A percentile compares a stretch with the other conserved stretches of the same genome.
These are phyloP conservation scores for Perkinsus marinus DNA, from an alignment of 169 alveolate genomes.

Conservation along the genomic window DNA sequence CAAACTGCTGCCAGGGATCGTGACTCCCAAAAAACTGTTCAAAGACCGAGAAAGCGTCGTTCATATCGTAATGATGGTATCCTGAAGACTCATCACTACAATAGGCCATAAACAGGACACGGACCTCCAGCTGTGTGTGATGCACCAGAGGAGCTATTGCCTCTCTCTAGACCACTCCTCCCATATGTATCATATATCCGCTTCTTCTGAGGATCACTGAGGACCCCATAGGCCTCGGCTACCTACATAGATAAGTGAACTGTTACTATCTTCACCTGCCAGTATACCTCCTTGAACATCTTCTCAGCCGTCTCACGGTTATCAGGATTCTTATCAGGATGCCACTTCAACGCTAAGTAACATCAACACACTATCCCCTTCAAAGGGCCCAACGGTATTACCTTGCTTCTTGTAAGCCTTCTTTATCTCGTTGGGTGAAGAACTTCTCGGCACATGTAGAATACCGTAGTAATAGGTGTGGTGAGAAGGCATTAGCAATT, in stretches of 20 bases:
- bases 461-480: conserved; percentile 31
- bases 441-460: conserved; percentile 42
- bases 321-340: neutral
- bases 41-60: neutral
- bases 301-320: neutral
- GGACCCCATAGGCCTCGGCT: conserved; percentile 38
- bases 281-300: neutral
- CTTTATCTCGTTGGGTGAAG: conserved; percentile 48
- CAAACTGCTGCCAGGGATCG: neutral
- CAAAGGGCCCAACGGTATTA: neutral
- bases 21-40: neutral
- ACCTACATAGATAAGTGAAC: no score
- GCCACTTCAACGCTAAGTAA: neutral
- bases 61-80: neutral
- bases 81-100: no score
- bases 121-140: neutral
- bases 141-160: neutral
- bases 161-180: conserved; percentile 30
- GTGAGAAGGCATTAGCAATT: neutral
- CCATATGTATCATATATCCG: conserved; percentile 36
- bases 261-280: no score
- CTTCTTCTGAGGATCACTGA: conserved; percentile 35
- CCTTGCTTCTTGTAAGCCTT: conserved; percentile 35
- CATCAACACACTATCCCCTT: neutral
- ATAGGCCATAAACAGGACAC: no score